These are phyloP conservation scores for Thelonectria discophora DNA, from an alignment of 2,329 filamentous ascomycete genomes.

Conservation along the genomic window DNA sequence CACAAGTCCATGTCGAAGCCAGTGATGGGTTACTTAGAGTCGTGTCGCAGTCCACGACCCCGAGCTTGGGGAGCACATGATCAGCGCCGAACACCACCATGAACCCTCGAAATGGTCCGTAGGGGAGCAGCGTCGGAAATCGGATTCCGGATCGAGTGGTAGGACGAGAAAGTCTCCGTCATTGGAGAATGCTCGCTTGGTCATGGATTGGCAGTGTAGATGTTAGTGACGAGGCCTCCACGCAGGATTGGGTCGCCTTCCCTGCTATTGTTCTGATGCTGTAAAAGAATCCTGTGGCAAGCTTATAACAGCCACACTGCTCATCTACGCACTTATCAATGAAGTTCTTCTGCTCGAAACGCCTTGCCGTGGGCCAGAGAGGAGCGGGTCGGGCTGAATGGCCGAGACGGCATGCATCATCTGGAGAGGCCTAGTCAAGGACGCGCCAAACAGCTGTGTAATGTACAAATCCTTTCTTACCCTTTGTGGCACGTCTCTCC, in stretches of 20 bases:
- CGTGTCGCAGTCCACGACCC: constrained; percentile 75
- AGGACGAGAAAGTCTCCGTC: constrained; percentile 82
- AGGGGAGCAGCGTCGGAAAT: constrained; percentile 71
- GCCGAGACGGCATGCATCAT: constrained; percentile 47
- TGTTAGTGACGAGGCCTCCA: constrained; percentile 30
- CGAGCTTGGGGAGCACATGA: constrained; percentile 74
- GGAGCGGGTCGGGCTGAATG: constrained; percentile 45
- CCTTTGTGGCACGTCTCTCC: constrained; percentile 56
- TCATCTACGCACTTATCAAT: constrained; percentile 7
- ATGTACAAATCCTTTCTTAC: constrained; percentile 54
- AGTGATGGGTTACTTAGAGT: constrained; percentile 77
- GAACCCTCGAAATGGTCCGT: constrained; percentile 72
- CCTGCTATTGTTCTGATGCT: constrained; percentile 57
- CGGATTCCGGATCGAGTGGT: constrained; percentile 65
- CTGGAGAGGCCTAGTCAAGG: constrained; percentile 45
- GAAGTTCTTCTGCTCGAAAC: constrained; percentile 6
- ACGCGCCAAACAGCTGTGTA: constrained; percentile 58
- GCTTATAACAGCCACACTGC: constrained; percentile 24
- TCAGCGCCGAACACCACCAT: constrained; percentile 78
- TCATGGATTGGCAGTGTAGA: constrained; percentile 47
- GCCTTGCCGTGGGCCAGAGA: constrained; percentile 43
- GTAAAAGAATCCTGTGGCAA: constrained; percentile 49
- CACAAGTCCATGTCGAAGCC: constrained; percentile 68
- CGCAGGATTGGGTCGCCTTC: constrained; percentile 57
- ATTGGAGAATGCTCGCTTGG: constrained; percentile 52